Conservation (phyloP, 2,329 filamentous ascomycete genomes). For the Aspergillus proliferans region DNA sequence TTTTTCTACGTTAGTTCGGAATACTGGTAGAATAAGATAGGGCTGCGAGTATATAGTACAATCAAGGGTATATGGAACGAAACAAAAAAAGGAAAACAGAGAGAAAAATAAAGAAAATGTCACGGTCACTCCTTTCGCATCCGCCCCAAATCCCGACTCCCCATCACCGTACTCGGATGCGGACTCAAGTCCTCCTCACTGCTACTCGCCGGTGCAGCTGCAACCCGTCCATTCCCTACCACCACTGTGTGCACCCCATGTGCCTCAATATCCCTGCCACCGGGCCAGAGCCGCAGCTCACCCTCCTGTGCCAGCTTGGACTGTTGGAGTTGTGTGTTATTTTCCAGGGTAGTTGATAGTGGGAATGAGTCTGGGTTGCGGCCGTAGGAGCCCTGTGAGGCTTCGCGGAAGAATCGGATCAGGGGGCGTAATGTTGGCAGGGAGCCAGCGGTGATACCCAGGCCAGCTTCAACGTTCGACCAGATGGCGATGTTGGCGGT, state of each 20-base stretch:
- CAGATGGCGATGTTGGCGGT: slow-evolving; percentile 40
- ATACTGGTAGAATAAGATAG: no score
- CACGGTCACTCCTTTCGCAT: no score
- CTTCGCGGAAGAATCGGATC: slow-evolving; percentile 25
- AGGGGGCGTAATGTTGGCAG: slow-evolving; percentile 40
- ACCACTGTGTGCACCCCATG: slow-evolving; percentile 20
- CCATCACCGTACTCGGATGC: not conserved
- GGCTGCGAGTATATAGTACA: no score
- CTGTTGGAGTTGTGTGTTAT: slow-evolving; percentile 4
- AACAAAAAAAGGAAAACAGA: no score
- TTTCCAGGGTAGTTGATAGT: slow-evolving; percentile 10
- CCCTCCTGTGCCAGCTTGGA: slow-evolving; percentile 3
- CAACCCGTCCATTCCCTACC: slow-evolving; percentile 9
- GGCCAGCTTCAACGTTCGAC: slow-evolving; percentile 27
- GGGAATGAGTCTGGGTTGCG: slow-evolving; percentile 11
- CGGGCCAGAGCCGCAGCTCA: slow-evolving; percentile 8
- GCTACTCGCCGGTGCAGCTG: slow-evolving; percentile 4
- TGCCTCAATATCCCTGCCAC: slow-evolving; percentile 4
- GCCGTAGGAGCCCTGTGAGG: slow-evolving; percentile 11
- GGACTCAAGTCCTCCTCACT: slow-evolving; percentile 17
- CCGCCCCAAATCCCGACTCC: not conserved
- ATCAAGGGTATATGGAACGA: no score
- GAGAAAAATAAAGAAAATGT: no score
- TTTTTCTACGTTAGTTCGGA: no score
- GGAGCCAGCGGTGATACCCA: slow-evolving; percentile 34